A percentile compares a stretch with the other conserved stretches of the same genome.
These are phyloP conservation scores for Trichoderma sp. DNA, from an alignment of 2,329 filamentous ascomycete species.

Conservation along the genomic window DNA sequence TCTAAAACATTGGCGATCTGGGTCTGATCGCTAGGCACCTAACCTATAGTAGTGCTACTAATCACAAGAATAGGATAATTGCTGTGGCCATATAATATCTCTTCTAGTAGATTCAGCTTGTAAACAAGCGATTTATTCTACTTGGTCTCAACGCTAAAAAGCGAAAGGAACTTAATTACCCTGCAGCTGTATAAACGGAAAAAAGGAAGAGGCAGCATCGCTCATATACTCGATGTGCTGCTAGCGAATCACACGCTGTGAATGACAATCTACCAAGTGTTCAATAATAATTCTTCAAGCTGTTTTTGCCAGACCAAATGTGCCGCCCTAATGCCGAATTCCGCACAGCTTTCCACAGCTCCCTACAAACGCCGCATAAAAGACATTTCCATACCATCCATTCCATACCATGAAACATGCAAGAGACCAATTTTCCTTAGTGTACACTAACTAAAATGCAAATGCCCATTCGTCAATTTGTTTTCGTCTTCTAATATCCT, in stretches of 20 bases:
- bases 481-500: conserved; percentile 28
- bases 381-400: not conserved
- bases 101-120: no score
- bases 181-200: not conserved
- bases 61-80: no score
- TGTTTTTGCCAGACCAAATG: not conserved
- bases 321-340: not conserved
- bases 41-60: no score
- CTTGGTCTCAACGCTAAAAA: no score
- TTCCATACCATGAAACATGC: not conserved
- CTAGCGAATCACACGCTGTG: not conserved
- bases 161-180: not conserved
- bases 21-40: no score
- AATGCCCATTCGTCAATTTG: not conserved
- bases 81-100: no score
- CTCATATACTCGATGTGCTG: not conserved
- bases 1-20: no score
- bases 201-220: not conserved
- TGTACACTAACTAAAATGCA: conserved; percentile 2
- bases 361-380: conserved; percentile 8
- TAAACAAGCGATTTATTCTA: no score
- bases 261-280: not conserved
- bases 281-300: not conserved
- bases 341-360: not conserved
- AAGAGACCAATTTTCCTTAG: not conserved